Evolutionary conservation across 306 rosid genomes (phyloP).

Genomic region (Astragalus membranaceus): DNA sequence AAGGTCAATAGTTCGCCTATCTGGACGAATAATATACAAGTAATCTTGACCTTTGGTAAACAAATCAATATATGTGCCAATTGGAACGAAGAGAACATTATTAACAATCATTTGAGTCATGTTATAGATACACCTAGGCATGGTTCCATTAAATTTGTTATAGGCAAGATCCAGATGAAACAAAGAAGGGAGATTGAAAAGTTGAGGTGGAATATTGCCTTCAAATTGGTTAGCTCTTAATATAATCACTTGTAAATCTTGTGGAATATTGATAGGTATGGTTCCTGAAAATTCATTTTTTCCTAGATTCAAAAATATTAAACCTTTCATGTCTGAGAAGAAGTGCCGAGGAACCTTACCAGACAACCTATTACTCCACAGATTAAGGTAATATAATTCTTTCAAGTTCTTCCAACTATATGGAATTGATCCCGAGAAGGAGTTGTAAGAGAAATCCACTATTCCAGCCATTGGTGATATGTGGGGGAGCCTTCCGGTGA

Average conservation of each 20-base stretch:
- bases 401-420: background rate
- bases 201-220: background rate
- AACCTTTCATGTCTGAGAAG: background rate
- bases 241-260: background rate
- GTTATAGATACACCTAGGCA: background rate
- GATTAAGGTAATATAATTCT: background rate
- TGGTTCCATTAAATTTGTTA: background rate
- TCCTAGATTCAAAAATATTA: background rate
- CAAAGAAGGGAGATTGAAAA: background rate
- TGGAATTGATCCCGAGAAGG: background rate
- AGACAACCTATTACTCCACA: background rate
- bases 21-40: accelerated
- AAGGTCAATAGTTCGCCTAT: background rate
- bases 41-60: background rate
- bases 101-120: background rate
- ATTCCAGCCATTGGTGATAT: too few species aligned
- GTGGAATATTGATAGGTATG: background rate
- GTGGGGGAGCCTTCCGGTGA: background rate
- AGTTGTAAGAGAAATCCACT: background rate
- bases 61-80: too few species aligned
- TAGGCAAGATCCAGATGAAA: background rate
- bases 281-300: background rate
- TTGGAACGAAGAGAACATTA: too few species aligned
- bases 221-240: background rate
- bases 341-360: background rate